Evolutionary conservation across 1,139 yeast genomes (phyloP), one percentile per base, ranked within the genome.

Genomic region (Suhomyces atakaporum): DNA sequence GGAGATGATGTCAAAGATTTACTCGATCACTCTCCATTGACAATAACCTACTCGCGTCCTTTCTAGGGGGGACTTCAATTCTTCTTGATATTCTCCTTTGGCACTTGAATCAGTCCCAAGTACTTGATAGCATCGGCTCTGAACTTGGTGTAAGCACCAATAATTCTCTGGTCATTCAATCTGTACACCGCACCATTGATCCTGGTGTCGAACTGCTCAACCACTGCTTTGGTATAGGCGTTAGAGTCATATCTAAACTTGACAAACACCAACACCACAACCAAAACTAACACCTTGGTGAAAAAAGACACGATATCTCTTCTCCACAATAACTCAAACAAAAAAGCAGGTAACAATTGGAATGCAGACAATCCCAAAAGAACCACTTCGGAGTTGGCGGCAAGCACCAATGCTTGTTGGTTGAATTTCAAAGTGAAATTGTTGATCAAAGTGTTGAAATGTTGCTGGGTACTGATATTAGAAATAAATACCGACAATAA

Each of bases 361-460:
- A 63, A 46, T 15, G 54, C 39, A 11, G 51, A 55, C 28, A 60
- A 48, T 6, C 54, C 29, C 24, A 59, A 35, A 38, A 63, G 45
- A 36, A 73, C 54, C 16, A 73, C 50, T 47, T 76, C 81, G 25
- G 73, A 57, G 42, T 64, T 66, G 7, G 81, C 66, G 6, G 81
- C 80, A 33, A 73, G 48, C 42, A 58, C 54, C 33, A 73, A 56
- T 1, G 79, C 78, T 36, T 60, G 67, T 39, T 73, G 77, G 51
- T 73, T 69, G 50, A 57, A 72, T 13, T 54, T 53, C 21, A 62
- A 47, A n/a, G 73, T 60, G 42, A 75, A 66, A 16, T 53, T 50
- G 24, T 57, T 53, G 36, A 75, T 69, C 15, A 44, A 33, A 10
- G 50, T 31, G 31, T 45, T 50, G 37, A 50, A 13, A 18, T 39